Percentiles rank a stretch among this genome's conserved stretches.
These are phyloP conservation scores for Cubamyces sp. DNA, from an alignment of 768 basidiomycete genomes.

Conservation along the genomic window DNA sequence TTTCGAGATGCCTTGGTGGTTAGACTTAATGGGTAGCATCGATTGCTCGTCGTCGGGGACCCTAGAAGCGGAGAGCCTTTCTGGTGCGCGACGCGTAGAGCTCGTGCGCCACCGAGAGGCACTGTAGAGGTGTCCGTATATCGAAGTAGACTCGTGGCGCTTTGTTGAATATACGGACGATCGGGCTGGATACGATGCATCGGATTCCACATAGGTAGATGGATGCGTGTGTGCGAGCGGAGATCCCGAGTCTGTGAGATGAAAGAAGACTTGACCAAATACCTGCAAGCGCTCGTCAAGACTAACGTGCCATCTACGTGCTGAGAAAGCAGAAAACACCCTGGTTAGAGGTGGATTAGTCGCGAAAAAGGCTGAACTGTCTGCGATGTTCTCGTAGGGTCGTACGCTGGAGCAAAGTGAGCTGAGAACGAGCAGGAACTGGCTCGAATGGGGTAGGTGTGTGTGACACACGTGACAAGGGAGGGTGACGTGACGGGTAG, in stretches of 20 bases:
- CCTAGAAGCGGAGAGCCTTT: no score
- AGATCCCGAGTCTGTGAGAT: no score
- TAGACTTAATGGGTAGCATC: neutral
- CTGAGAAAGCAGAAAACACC: neutral
- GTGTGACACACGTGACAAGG: slow-evolving; percentile 21
- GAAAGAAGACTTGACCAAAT: no score
- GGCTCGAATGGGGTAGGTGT: neutral
- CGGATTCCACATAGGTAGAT: no score
- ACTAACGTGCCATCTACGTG: neutral
- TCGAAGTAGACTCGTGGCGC: neutral
- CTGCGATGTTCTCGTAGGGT: slow-evolving; percentile 13
- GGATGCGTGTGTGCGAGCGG: no score
- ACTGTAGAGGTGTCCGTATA: neutral
- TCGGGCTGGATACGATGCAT: no score
- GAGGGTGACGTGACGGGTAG: slow-evolving; percentile 23
- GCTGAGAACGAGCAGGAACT: slow-evolving; percentile 12
- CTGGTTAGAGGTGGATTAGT: neutral
- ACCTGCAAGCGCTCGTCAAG: no score
- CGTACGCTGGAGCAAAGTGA: neutral
- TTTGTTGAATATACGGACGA: neutral
- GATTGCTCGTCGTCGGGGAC: slow-evolving; percentile 7
- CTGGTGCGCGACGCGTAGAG: no score
- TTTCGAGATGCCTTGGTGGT: neutral
- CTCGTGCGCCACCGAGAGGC: neutral
- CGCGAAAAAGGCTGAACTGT: neutral